Base-by-base conservation (phyloP, 2,329 filamentous ascomycete genomes). In the Knufia fluminis region DNA sequence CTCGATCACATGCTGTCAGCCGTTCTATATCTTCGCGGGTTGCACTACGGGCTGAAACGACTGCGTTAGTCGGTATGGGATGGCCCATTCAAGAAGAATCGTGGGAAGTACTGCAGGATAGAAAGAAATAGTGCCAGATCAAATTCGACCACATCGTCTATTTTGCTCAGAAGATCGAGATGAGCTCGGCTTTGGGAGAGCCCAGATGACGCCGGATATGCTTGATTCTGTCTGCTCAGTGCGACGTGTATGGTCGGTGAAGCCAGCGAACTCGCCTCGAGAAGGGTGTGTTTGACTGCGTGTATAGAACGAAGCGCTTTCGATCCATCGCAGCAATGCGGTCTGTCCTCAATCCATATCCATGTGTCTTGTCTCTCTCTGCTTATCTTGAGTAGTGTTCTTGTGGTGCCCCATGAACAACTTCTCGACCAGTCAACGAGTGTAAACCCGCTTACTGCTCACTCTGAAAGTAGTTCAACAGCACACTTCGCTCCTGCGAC, bases 391-490 rank as follows among this genome's bases (percentile, higher is more conserved):
- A n/a, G n/a, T n/a, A n/a, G n/a, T n/a, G n/a, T n/a, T 22, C 39
- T 7, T 22, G 4, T 4, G 4, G 16, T 14, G 10, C 9, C 39
- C 16, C 16, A 24, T 16, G 20, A 26, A 6, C 16, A 20, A 20
- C 4, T 32, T 12, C 22, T n/a, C 20, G n/a, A n/a, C 43, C 24
- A 7, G 17, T 4, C 31, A 46, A 9, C 39, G 23, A 20, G 16
- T n/a, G 7, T 16, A n/a, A n/a, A 17, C 20, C 35, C 38, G 59
- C 67, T 58, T 72, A 73, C 63, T 73, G 70, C 68, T 72, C 71
- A 71, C 89, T 95, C 80, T 95, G 86, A 90, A 98, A 97, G 86
- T 98, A 98, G 85, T 98, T 95, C 74, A 98, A 88, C 71, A 98
- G 86, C 75, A 97, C 89, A 68, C 84, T 88, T 71, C 92, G 90